These are phyloP conservation scores for Begonia loranthoides DNA, from an alignment of 306 rosid genomes.

Conservation along the genomic window DNA sequence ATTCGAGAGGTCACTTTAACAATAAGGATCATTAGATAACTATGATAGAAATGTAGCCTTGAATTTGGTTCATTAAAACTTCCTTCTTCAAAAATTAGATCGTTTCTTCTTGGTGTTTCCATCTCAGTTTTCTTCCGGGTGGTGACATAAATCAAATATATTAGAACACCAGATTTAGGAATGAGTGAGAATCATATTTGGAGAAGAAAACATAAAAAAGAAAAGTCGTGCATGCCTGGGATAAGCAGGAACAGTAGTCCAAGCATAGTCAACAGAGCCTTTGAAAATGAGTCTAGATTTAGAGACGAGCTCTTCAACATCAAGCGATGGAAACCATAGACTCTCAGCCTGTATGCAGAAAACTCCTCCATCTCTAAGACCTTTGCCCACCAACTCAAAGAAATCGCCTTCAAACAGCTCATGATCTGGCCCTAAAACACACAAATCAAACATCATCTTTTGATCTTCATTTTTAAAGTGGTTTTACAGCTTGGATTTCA, in stretches of 20 bases:
- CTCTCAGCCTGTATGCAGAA: slow-evolving; percentile 60
- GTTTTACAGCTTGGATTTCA: background rate
- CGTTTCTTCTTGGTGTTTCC: too few relatives aligned
- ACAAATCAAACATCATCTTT: background rate
- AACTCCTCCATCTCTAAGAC: slow-evolving; percentile 48
- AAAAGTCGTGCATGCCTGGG: slow-evolving; percentile 32
- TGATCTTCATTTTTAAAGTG: background rate
- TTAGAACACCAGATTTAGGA: background rate
- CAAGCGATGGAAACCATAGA: slow-evolving; percentile 34
- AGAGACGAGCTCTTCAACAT: slow-evolving; percentile 23
- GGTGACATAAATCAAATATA: background rate
- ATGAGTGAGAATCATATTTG: background rate
- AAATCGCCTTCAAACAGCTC: slow-evolving; percentile 34
- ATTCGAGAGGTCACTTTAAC: too few relatives aligned
- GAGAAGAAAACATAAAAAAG: background rate
- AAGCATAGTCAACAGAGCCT: slow-evolving; percentile 55
- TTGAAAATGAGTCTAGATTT: slow-evolving; percentile 24
- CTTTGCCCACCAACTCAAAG: slow-evolving; percentile 30
- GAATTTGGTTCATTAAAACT: too few relatives aligned
- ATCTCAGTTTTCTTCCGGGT: background rate
- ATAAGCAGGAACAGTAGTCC: slow-evolving; percentile 62
- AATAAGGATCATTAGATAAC: too few relatives aligned
- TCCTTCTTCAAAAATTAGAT: too few relatives aligned
- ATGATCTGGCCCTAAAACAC: slow-evolving; percentile 27
- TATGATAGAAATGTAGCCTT: too few relatives aligned